Evolutionary conservation across 1,284 basidiomycete species (phyloP), one percentile per base, ranked within the genome.

Genomic region (Phellopilus nigrolimitatus): DNA sequence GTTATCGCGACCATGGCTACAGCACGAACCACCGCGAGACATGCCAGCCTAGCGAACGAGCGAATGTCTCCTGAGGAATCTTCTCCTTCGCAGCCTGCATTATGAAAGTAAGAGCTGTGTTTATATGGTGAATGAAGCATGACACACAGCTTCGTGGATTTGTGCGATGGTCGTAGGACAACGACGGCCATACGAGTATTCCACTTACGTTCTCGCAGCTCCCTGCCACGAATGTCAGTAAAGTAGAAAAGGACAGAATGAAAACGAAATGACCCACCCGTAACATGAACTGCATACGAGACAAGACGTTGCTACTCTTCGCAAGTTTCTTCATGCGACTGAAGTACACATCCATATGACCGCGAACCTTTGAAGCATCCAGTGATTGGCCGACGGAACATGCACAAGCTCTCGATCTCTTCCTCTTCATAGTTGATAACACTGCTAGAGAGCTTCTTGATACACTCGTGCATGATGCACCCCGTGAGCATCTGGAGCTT

Each of bases 371-470:
- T 17, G 70, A 67, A 1, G 80, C 82, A 64, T 98, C 95, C 55
- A 97, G 80, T 36, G 80, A 73, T 55, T 76, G 75, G 47, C 95
- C 95, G 53, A 97, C 91, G 5, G 94, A 98, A 79, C 69, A 93
- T 93, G 78, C 92, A 97, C 57, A 97, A 79, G 43, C 88, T 92
- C 75, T 98, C 95, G 60, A 98, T 90, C 65, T 98, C 94, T 71
- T 97, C 95, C 70, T 98, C 95, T 65, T 97, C 93, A 0, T 95
- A 94, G 63, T 91, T 90, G 55, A 91, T 85, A 53, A 95, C 88
- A 65, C 97, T 97, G 57, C 85, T 81, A 21, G 97, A 76, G 5
- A 98, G 79, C 70, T 94, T 93, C 78, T 94, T 91, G 66, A 98
- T 85, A 74, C 95, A 98, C 65, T 92, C 85, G 70, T 94, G 89